A percentile compares a stretch with the other conserved stretches of the same genome.
Evolutionary conservation across 768 basidiomycete genomes (phyloP).

Genomic region (Russula sp.): DNA sequence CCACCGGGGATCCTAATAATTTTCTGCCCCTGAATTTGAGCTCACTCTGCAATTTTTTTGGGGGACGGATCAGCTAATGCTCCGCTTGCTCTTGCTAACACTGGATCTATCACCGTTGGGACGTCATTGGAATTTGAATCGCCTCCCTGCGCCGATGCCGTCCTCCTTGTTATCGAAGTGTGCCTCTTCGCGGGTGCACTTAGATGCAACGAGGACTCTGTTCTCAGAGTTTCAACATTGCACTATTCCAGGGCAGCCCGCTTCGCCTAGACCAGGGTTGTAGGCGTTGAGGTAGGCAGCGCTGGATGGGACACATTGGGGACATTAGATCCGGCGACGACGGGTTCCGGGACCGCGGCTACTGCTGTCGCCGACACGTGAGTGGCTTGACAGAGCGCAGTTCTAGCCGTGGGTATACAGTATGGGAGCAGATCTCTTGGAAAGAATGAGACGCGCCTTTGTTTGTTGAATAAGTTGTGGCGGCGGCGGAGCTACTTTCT

Average conservation of each 20-base stretch:
- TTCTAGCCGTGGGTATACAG: conserved; percentile 5
- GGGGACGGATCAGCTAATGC: conserved; percentile 41
- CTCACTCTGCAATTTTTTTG: not conserved
- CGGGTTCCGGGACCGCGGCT: not conserved
- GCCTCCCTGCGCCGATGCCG: conserved; percentile 17
- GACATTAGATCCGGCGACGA: not conserved
- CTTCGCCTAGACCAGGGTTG: not conserved
- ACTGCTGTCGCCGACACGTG: not conserved
- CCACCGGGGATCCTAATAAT: rapidly evolving
- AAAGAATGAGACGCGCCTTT: not conserved
- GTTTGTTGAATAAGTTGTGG: not conserved
- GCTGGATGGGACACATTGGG: conserved; percentile 23
- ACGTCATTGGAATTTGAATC: conserved; percentile 57
- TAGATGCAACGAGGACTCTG: conserved; percentile 37
- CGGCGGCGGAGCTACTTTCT: not conserved
- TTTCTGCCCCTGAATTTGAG: not conserved
- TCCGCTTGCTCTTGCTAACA: conserved; percentile 55
- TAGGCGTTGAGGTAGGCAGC: not conserved
- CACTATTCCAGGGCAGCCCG: conserved; percentile 21
- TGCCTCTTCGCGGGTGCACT: not conserved
- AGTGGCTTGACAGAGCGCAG: conserved; percentile 18
- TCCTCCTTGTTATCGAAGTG: conserved; percentile 24
- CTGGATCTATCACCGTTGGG: conserved; percentile 47
- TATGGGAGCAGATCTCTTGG: conserved; percentile 21
- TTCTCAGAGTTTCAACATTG: conserved; percentile 44